phyloP scores from a whole-genome alignment of 129 eudicot genomes.

The Flaveria ramosissima region DNA sequence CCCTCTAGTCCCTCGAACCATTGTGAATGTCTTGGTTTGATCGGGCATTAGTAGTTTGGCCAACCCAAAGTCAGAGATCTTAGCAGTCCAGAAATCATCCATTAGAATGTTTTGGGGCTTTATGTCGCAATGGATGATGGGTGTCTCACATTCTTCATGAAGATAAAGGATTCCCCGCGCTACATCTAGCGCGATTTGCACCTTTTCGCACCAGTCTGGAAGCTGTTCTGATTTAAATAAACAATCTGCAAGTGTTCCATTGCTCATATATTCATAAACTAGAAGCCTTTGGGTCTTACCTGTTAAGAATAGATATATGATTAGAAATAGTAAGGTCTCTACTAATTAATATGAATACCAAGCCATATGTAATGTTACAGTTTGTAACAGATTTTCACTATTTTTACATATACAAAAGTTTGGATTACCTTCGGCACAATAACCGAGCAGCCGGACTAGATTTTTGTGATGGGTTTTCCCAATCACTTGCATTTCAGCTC shows the following conservation, averaged over 20 bases:
- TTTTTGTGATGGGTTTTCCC: slow-evolving; percentile 8
- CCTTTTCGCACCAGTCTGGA: background rate
- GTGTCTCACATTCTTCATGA: slow-evolving; percentile 11
- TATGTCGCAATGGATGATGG: slow-evolving; percentile 4
- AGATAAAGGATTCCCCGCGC: background rate
- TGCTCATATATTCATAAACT: slow-evolving; percentile 10
- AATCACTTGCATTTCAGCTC: slow-evolving; percentile 12
- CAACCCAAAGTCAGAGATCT: slow-evolving; percentile 9
- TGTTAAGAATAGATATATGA: background rate
- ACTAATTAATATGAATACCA: background rate
- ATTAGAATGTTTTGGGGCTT: slow-evolving; percentile 3
- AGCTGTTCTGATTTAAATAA: background rate
- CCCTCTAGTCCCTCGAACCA: slow-evolving; percentile 14
- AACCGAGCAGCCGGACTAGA: background rate
- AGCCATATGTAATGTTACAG: background rate
- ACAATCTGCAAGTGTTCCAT: slow-evolving; percentile 8
- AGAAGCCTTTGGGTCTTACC: slow-evolving; percentile 12
- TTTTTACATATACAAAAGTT: background rate
- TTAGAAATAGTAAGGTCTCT: background rate
- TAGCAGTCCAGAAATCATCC: slow-evolving; percentile 8
- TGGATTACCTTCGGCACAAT: background rate
- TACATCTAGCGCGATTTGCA: background rate
- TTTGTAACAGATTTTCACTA: background rate
- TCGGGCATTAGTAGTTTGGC: slow-evolving; percentile 15
- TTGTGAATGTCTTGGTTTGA: slow-evolving; percentile 1